These are phyloP conservation scores for Sequoia sempervirens DNA, from an alignment of 75 land plant species.

Conservation along the genomic window DNA sequence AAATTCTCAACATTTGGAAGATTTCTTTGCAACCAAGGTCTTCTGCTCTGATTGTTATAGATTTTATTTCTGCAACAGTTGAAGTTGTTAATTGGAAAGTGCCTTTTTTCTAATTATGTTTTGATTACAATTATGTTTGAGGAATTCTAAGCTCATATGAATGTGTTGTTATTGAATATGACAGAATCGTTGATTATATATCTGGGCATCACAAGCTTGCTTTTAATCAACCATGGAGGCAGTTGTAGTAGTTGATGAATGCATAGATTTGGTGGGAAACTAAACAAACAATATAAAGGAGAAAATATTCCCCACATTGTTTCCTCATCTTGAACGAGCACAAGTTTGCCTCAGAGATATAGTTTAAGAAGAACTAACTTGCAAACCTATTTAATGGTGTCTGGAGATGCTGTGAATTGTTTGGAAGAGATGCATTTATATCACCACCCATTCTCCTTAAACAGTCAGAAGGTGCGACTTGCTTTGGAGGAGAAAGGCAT, in stretches of 20 bases:
- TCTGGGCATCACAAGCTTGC: background rate
- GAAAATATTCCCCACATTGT: background rate
- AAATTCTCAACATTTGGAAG: background rate
- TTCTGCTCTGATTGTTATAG: background rate
- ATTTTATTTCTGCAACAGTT: background rate
- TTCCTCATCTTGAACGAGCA: background rate
- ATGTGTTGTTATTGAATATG: background rate
- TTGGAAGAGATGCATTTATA: constrained; percentile 74
- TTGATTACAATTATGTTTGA: background rate
- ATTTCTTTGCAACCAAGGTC: background rate
- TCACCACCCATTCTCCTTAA: constrained; percentile 87
- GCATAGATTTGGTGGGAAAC: background rate
- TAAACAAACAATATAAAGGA: constrained; percentile 2
- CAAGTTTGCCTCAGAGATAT: background rate
- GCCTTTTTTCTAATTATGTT: background rate
- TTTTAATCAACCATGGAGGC: background rate
- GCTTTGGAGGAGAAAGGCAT: constrained; percentile 83
- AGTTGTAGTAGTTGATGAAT: background rate
- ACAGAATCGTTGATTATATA: background rate
- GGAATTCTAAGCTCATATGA: background rate
- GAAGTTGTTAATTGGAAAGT: background rate
- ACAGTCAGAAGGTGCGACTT: constrained; percentile 91
- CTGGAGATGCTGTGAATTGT: constrained; percentile 9
- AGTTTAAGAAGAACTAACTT: background rate
- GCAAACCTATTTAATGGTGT: background rate